Evolutionary conservation across 2,329 filamentous ascomycete genomes (phyloP).

Genomic region (Xylariales sp.): DNA sequence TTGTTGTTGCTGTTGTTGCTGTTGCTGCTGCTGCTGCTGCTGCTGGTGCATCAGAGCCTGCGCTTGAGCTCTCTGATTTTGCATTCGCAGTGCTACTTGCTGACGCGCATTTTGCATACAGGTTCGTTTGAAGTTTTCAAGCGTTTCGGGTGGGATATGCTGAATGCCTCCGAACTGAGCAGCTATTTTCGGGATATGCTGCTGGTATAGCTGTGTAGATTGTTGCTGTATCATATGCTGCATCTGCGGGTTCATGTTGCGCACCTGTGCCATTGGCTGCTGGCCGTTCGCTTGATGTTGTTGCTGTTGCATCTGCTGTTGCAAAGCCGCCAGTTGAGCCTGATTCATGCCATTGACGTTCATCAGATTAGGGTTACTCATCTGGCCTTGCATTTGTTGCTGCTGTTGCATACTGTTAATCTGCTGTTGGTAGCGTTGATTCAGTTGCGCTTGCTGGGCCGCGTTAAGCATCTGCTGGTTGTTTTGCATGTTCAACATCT

Average conservation of each 20-base stretch:
- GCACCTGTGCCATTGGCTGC: slow-evolving; percentile 1
- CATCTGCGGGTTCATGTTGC: slow-evolving; percentile 9
- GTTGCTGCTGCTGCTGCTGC: slow-evolving; percentile 24
- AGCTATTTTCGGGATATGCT: slow-evolving; percentile 30
- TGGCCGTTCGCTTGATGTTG: slow-evolving; percentile 23
- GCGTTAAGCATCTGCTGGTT: slow-evolving; percentile 31
- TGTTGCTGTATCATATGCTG: slow-evolving; percentile 31
- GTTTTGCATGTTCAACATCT: slow-evolving; percentile 33
- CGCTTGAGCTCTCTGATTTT: slow-evolving; percentile 29
- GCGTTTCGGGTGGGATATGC: slow-evolving; percentile 41
- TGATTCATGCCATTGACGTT: slow-evolving; percentile 30
- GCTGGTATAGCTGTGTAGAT: slow-evolving; percentile 33
- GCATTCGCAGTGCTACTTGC: slow-evolving; percentile 17
- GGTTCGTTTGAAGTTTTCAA: slow-evolving; percentile 39
- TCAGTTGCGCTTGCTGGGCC: slow-evolving; percentile 35
- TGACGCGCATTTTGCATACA: slow-evolving; percentile 35
- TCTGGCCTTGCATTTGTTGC: slow-evolving; percentile 29
- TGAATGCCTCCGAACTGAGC: slow-evolving; percentile 36
- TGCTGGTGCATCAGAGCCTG: slow-evolving; percentile 17
- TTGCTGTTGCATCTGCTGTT: slow-evolving; percentile 24
- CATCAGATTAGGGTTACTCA: slow-evolving; percentile 37
- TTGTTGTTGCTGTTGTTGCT: slow-evolving; percentile 35
- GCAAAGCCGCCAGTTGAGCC: slow-evolving; percentile 25
- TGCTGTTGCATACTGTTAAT: slow-evolving; percentile 29
- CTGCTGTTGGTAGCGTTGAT: slow-evolving; percentile 25